Conservation (phyloP, 129 eudicot species). For the Tagetes erecta region DNA sequence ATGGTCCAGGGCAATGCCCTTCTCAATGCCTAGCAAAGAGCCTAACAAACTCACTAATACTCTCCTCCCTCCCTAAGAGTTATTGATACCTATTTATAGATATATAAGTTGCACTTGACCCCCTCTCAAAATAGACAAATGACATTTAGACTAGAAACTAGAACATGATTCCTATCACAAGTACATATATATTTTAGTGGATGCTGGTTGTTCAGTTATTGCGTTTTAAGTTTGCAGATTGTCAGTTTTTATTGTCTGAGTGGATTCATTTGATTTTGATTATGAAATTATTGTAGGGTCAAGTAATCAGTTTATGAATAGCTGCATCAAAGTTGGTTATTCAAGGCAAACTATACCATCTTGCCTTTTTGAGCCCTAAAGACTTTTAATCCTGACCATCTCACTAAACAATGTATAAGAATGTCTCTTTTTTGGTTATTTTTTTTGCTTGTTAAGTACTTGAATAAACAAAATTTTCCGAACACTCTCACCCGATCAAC, state of each 20-base stretch:
- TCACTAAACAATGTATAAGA: too few species aligned
- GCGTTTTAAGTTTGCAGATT: neutral
- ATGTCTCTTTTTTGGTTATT: too few species aligned
- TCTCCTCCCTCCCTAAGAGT: too few species aligned
- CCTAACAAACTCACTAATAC: too few species aligned
- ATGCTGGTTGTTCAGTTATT: neutral
- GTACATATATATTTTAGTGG: slow-evolving; percentile 7
- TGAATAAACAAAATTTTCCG: neutral
- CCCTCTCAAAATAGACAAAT: too few species aligned
- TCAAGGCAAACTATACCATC: neutral
- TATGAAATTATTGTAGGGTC: neutral
- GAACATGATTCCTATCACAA: too few species aligned
- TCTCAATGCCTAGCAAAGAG: too few species aligned
- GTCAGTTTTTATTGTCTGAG: neutral
- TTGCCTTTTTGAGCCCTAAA: neutral
- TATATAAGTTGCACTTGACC: too few species aligned
- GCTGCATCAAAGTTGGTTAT: neutral
- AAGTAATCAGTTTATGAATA: neutral
- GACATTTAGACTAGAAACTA: too few species aligned
- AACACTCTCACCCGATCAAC: neutral
- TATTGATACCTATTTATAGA: too few species aligned
- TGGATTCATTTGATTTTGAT: neutral
- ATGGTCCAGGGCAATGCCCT: too few species aligned
- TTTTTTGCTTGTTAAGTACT: neutral
- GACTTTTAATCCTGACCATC: neutral